phyloP scores from a whole-genome alignment of 192 early-diverging fungal genomes.

The Coemansia sp. region DNA sequence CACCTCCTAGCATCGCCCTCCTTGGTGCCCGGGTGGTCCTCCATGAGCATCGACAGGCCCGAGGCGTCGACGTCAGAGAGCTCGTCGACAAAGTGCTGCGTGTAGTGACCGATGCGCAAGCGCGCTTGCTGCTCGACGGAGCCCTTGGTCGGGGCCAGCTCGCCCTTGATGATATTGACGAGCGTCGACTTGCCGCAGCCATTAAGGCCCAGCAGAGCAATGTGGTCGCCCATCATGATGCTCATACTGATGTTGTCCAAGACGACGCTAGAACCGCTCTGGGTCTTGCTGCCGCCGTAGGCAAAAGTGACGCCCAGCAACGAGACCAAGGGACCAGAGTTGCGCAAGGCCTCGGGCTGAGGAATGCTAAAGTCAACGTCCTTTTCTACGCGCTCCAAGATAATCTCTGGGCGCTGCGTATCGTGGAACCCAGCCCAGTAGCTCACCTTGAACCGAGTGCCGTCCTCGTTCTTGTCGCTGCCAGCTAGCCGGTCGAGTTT shows the following conservation, averaged over 20 bases:
- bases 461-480: slow-evolving; percentile 64
- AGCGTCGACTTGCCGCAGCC: slow-evolving; percentile 81
- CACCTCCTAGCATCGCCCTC: slow-evolving; percentile 67
- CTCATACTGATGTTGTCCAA: slow-evolving; percentile 69
- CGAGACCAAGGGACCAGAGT: slow-evolving; percentile 63
- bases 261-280: slow-evolving; percentile 26
- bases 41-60: slow-evolving; percentile 55
- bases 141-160: slow-evolving; percentile 61
- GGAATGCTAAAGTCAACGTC: slow-evolving; percentile 64
- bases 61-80: slow-evolving; percentile 56
- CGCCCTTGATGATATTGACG: slow-evolving; percentile 69
- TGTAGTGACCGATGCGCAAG: slow-evolving; percentile 74
- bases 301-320: slow-evolving; percentile 59
- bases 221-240: slow-evolving; percentile 63
- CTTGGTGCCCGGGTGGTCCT: slow-evolving; percentile 36
- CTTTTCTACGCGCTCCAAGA: slow-evolving; percentile 58
- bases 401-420: slow-evolving; percentile 55
- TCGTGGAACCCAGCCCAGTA: slow-evolving; percentile 59
- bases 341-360: slow-evolving; percentile 65
- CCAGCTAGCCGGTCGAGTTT: slow-evolving; percentile 65
- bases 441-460: slow-evolving; percentile 66
- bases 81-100: slow-evolving; percentile 81
- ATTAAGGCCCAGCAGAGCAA: slow-evolving; percentile 82
- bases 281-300: slow-evolving; percentile 11
- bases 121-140: slow-evolving; percentile 60